A percentile compares a stretch with the other conserved stretches of the same genome.
These are phyloP conservation scores for Podila horticola DNA, from an alignment of 192 early-diverging fungal species.

Conservation along the genomic window DNA sequence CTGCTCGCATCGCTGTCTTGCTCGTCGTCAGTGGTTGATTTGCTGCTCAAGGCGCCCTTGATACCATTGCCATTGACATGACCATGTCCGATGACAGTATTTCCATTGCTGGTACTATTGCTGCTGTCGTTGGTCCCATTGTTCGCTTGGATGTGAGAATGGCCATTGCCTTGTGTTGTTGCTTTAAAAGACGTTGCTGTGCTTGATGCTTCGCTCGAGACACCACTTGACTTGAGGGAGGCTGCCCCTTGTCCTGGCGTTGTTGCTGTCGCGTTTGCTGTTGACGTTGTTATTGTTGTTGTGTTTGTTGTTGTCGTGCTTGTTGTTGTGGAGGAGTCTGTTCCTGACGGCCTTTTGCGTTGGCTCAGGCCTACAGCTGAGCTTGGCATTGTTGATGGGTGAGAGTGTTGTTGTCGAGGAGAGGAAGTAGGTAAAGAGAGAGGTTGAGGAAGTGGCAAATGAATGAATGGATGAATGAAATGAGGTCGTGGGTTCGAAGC, in stretches of 20 bases:
- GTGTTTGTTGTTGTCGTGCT: constrained; percentile 10
- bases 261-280: constrained; percentile 7
- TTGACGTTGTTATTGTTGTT: not conserved
- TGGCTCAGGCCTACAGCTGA: constrained; percentile 2
- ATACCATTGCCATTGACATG: constrained; percentile 7
- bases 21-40: constrained; percentile 8
- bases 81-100: not conserved
- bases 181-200: not conserved
- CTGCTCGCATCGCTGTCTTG: constrained; percentile 12
- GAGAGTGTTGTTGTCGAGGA: not conserved
- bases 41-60: constrained; percentile 13
- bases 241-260: not conserved
- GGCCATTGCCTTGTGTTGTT: constrained; percentile 9
- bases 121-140: not conserved
- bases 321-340: not conserved
- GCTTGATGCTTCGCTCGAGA: not conserved
- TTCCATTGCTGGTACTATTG: not conserved
- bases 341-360: constrained; percentile 5
- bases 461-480: not conserved
- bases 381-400: constrained; percentile 15
- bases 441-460: not conserved
- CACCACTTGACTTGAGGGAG: not conserved
- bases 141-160: not conserved
- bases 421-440: not conserved
- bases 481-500: not conserved